phyloP scores from a whole-genome alignment of 2,329 filamentous ascomycete genomes.

The Xylariaceae sp. region DNA sequence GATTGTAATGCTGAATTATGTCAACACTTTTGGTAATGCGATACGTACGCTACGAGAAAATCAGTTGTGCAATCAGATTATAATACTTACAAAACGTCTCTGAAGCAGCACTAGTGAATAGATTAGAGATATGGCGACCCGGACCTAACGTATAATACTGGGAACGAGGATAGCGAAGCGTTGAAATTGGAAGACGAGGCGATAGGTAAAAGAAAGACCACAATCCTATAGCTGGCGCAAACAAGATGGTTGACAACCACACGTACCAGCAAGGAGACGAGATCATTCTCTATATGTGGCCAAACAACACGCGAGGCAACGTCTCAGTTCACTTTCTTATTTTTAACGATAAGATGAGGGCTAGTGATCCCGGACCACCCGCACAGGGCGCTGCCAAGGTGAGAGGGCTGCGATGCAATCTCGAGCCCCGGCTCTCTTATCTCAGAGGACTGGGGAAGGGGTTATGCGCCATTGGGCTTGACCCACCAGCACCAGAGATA shows the following conservation, averaged over 20 bases:
- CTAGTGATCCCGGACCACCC: too few species aligned
- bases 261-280: background rate
- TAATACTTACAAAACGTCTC: too few species aligned
- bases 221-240: background rate
- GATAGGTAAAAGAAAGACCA: too few species aligned
- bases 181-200: background rate
- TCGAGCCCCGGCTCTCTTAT: slow-evolving; percentile 19
- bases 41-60: too few species aligned
- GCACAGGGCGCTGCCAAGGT: slow-evolving; percentile 2
- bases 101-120: too few species aligned
- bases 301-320: background rate
- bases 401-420: slow-evolving; percentile 12
- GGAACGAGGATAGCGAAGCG: background rate
- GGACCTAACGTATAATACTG: background rate
- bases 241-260: background rate
- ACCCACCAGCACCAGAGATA: slow-evolving; percentile 28
- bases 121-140: background rate
- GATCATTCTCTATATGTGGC: background rate
- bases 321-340: background rate
- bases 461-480: slow-evolving; percentile 5
- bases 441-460: slow-evolving; percentile 9
- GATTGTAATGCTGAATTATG: too few species aligned
- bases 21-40: too few species aligned
- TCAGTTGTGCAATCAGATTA: too few species aligned
- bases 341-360: background rate